Percentiles rank a stretch among this genome's conserved stretches.
Evolutionary conservation across 768 basidiomycete genomes (phyloP).

Genomic region (Serendipita indica): DNA sequence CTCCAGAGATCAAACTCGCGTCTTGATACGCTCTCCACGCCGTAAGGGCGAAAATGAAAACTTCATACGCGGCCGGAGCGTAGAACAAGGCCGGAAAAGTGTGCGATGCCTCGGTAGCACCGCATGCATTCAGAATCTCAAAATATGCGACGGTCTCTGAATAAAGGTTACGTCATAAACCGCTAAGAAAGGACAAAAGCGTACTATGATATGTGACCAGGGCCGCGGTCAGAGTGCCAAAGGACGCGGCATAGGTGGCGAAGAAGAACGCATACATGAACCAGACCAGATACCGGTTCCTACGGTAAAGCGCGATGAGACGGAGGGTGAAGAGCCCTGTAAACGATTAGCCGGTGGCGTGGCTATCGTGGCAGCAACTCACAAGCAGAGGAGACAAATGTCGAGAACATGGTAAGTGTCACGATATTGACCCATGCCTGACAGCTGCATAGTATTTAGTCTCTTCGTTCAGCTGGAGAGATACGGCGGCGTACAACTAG

Average conservation of each 20-base stretch:
- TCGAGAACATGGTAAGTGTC: background rate
- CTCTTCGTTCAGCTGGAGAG: background rate
- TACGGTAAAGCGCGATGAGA: background rate
- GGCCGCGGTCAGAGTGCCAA: background rate
- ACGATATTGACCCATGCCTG: background rate
- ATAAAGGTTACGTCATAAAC: too few species aligned
- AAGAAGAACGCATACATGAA: background rate
- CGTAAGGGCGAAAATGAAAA: background rate
- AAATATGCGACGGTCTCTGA: background rate
- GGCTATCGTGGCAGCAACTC: background rate
- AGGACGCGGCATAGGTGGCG: background rate
- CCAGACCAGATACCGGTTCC: constrained; percentile 3
- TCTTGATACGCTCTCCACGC: background rate
- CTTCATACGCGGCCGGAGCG: constrained; percentile 1
- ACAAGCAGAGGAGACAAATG: background rate
- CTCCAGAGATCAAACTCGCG: background rate
- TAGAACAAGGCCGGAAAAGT: background rate
- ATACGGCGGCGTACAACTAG: background rate
- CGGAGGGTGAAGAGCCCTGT: background rate
- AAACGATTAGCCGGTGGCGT: background rate
- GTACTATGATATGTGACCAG: background rate
- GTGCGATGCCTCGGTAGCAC: background rate
- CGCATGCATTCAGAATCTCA: background rate
- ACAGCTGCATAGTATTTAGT: background rate
- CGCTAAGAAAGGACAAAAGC: too few species aligned